Base-by-base conservation (phyloP, 495 filamentous ascomycete species). In the Margaritispora aquatica region DNA sequence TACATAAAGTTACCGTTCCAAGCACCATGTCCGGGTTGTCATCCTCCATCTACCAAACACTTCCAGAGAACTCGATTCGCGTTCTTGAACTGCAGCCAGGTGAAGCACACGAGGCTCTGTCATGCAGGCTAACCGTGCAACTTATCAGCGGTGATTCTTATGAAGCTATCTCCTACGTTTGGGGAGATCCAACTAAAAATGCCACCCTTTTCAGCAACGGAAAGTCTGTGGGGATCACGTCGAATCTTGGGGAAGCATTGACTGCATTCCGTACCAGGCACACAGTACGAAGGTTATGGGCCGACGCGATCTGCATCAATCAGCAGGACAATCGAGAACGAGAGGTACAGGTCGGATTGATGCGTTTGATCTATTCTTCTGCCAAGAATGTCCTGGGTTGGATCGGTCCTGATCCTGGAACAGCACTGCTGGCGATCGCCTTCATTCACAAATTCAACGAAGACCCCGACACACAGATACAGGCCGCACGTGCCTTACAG, bases 81-180 rank as follows among this genome's bases (percentile, higher is more conserved):
- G 15, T 51, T 26, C 48, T 51, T 21, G 48, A 51, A 24, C 21
- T 51, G 5, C 48, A 51, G 11, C 10, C 48, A 1, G 48, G 48
- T 21, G 11, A 51, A 10, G 10, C 11, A 21, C 7, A 11, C 9
- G 48, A 51, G 21, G 48, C 21, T 24, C 21, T 51, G 24, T 11
- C 8, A 9, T 51, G 48, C 21, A 20, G 7, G 7, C 9, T 51
- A 23, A 10, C 4, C 5, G 48, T 21, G 21, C 48, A 51, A 26
- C 7, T 9, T 3, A 51, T 51, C 48, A 20, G 24, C 4, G 10
- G 24, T 23, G 21, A 24, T 21, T 21, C 10, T 9, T 51, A 51
- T 51, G 48, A 51, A 51, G 48, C 48, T 20, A 51, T 51, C 21
- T 51, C 48, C 4, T 51, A 51, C 21, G 48, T 51, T 51, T 51